Evolutionary conservation across 371 early-diverging fungal species (phyloP), one percentile per base, ranked within the genome.

Genomic region (Coemansia sp.): DNA sequence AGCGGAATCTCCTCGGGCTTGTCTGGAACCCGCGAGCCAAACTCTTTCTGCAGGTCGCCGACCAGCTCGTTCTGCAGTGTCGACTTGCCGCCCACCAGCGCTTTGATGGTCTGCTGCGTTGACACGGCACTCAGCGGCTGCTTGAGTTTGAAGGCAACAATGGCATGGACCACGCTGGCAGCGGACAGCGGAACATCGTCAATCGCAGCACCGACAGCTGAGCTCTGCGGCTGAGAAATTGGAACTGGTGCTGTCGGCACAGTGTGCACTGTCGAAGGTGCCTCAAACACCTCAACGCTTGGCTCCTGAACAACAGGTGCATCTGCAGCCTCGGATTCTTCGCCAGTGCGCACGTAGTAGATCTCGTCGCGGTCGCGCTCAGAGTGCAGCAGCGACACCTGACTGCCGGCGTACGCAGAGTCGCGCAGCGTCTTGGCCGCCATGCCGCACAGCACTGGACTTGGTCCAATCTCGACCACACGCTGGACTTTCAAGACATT

Each of bases 31-130:
- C 62, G 65, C 63, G 85, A 86, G 59, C 88, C 88, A 80, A 96
- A 93, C 81, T 96, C 97, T 78, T 93, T 94, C 75, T 91, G 93
- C 57, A 96, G 79, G 78, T 96, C 96, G 79, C 94, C 96, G 47
- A 96, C 82, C 53, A 96, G 93, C 78, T 96, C 95, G 81, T 95
- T 96, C 77, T 96, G 97, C 48, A 96, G 85, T n/a, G 95, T 96
- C 9, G 92, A 91, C 81, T 96, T 96, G 71, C 97, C 96, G 50
- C 91, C 93, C 34, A 92, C 92, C 50, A 96, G 85, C 55, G 92
- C 90, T 83, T 96, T 96, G 80, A 96, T 92, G 79, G 91, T 93
- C 76, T 95, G 93, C 47, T 90, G 88, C 41, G 89, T 82, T 16
- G 93, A 86, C 39, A 93, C 79, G 48, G 91, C 90, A 16, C 83